Percentiles rank a stretch among this genome's conserved stretches.
phyloP scores from a whole-genome alignment of 768 basidiomycete genomes.

The Boletus speciosus region DNA sequence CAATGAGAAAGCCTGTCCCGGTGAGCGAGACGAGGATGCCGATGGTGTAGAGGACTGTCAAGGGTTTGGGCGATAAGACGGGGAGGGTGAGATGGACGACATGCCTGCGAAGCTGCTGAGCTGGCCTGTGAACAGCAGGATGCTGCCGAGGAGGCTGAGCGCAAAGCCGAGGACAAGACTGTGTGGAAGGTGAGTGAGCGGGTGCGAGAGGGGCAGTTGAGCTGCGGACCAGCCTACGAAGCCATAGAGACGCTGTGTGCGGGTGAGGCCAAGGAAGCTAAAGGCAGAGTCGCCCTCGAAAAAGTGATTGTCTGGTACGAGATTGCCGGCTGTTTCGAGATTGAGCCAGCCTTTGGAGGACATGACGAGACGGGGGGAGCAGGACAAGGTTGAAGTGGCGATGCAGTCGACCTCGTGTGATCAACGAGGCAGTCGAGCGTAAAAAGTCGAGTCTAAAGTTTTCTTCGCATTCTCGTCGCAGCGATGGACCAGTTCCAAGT shows the following conservation, averaged over 20 bases:
- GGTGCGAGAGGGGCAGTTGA: background rate
- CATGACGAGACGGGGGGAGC: background rate
- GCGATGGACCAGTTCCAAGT: background rate
- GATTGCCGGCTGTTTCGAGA: slow-evolving; percentile 48
- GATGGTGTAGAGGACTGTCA: slow-evolving; percentile 71
- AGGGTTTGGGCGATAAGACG: slow-evolving; percentile 1
- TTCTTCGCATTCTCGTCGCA: background rate
- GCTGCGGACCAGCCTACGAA: slow-evolving; percentile 72
- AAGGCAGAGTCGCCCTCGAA: slow-evolving; percentile 91
- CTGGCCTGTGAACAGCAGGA: slow-evolving; percentile 71
- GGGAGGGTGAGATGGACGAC: slow-evolving; percentile 24
- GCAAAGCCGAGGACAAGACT: slow-evolving; percentile 76
- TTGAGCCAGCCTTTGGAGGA: slow-evolving; percentile 82
- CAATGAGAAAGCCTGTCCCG: slow-evolving; percentile 89
- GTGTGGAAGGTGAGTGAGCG: slow-evolving; percentile 4
- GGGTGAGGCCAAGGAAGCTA: slow-evolving; percentile 71
- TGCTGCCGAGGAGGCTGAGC: slow-evolving; percentile 74
- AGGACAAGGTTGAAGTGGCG: background rate
- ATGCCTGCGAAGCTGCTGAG: slow-evolving; percentile 70
- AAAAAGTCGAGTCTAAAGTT: no score
- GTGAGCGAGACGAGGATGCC: slow-evolving; percentile 80
- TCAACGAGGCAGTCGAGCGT: slow-evolving; percentile 21
- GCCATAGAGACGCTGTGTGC: slow-evolving; percentile 81
- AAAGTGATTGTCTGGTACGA: slow-evolving; percentile 71
- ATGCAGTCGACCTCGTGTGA: slow-evolving; percentile 22